Percentiles rank a stretch among this genome's conserved stretches.
Conservation (phyloP, 495 filamentous ascomycete genomes). For the Trypethelium eluteriae region DNA sequence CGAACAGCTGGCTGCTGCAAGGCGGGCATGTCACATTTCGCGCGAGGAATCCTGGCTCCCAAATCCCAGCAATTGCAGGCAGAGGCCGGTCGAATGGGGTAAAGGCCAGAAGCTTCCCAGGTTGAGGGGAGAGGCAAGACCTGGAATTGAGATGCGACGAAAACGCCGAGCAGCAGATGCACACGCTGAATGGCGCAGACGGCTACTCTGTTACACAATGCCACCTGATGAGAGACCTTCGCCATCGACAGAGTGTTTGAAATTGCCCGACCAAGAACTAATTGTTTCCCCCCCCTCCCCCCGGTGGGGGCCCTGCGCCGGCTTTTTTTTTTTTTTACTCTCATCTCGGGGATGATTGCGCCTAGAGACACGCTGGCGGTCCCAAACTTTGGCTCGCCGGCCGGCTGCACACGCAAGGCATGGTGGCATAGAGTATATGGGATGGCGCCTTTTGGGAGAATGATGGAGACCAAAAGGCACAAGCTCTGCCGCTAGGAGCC, state of each 20-base stretch:
- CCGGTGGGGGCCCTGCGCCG: neutral
- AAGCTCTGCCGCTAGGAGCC: neutral
- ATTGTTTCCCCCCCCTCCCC: neutral
- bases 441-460: neutral
- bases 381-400: neutral
- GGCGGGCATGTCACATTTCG: neutral
- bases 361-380: conserved; percentile 8
- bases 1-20: conserved; percentile 10
- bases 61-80: conserved; percentile 3
- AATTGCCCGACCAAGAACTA: too few species aligned
- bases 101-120: conserved; percentile 6
- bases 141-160: conserved; percentile 10
- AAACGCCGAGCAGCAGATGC: conserved; percentile 2
- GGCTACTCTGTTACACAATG: conserved; percentile 6
- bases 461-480: neutral
- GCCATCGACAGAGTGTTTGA: neutral
- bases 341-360: neutral
- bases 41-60: conserved; percentile 2
- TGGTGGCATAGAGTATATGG: neutral
- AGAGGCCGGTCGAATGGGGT: conserved; percentile 1
- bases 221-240: conserved; percentile 5
- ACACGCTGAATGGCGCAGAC: neutral
- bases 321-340: too few species aligned
- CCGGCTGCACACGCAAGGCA: neutral
- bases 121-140: neutral